These are phyloP conservation scores for Hibiscus tridactylites DNA, from an alignment of 345 rosid species.

Conservation along the genomic window DNA sequence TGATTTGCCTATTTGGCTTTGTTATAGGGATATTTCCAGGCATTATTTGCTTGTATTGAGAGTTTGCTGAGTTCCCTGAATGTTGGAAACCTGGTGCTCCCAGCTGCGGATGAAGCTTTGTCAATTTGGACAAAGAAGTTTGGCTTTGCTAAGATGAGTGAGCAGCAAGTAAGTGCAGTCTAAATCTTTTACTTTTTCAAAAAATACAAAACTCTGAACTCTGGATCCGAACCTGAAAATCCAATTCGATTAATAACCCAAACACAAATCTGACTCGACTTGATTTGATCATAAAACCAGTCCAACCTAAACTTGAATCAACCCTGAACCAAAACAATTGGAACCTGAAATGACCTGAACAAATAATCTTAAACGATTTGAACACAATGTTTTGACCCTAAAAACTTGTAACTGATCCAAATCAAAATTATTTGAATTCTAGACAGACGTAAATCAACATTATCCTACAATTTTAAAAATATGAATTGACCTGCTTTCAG, in stretches of 20 bases:
- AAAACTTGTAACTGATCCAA: background rate
- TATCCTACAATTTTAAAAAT: background rate
- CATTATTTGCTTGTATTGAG: conserved; percentile 78
- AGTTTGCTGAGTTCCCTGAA: conserved; percentile 56
- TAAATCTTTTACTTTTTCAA: background rate
- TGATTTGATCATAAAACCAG: background rate
- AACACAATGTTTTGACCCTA: background rate
- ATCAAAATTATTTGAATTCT: too few species aligned
- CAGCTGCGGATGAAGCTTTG: conserved; percentile 96
- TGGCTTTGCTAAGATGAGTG: conserved; percentile 72
- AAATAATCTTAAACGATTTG: background rate
- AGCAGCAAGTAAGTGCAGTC: conserved; percentile 50
- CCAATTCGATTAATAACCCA: background rate
- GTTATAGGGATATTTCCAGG: conserved; percentile 83
- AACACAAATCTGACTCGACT: background rate
- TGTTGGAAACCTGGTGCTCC: conserved; percentile 83
- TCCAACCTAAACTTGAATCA: background rate
- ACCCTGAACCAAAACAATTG: background rate
- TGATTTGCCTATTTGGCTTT: background rate
- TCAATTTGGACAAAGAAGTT: conserved; percentile 88
- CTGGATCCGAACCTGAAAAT: background rate
- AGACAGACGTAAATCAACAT: too few species aligned
- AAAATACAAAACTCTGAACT: background rate
- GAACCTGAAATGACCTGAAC: background rate
- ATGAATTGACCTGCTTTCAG: background rate